Conservation (phyloP, 164 flowering plant genomes). For the Saururus chinensis region DNA sequence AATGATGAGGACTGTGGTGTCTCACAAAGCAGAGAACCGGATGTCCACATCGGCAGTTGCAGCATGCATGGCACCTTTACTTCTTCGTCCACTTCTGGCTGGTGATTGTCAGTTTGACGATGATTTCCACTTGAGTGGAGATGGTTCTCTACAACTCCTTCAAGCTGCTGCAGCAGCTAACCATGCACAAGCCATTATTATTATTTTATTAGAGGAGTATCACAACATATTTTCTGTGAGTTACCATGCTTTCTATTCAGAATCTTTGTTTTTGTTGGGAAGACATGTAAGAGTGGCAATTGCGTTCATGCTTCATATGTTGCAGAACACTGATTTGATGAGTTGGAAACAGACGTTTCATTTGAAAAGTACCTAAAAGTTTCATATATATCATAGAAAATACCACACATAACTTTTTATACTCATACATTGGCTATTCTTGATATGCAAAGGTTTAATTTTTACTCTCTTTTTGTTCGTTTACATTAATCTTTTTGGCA, state of each 20-base stretch:
- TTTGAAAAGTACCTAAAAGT: too few relatives aligned
- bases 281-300: too few relatives aligned
- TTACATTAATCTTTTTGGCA: too few relatives aligned
- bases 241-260: not conserved
- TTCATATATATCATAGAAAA: too few relatives aligned
- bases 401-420: too few relatives aligned
- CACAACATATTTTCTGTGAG: constrained; percentile 74
- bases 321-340: too few relatives aligned
- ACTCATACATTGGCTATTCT: too few relatives aligned
- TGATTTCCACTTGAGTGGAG: constrained; percentile 76
- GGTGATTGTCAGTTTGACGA: constrained; percentile 85
- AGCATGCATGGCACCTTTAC: constrained; percentile 99
- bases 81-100: constrained; percentile 90
- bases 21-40: constrained; percentile 66
- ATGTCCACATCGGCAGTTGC: constrained; percentile 96
- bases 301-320: too few relatives aligned
- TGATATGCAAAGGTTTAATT: too few relatives aligned
- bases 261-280: not conserved
- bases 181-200: constrained; percentile 94
- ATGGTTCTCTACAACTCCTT: constrained; percentile 84
- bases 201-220: constrained; percentile 80
- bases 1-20: constrained; percentile 91
- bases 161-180: constrained; percentile 99
- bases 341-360: too few relatives aligned
- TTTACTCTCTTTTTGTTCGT: too few relatives aligned